A percentile compares a stretch with the other conserved stretches of the same genome.
These are phyloP conservation scores for Pyrenophora tritici-repentis DNA, from an alignment of 2,329 filamentous ascomycete genomes.

Conservation along the genomic window DNA sequence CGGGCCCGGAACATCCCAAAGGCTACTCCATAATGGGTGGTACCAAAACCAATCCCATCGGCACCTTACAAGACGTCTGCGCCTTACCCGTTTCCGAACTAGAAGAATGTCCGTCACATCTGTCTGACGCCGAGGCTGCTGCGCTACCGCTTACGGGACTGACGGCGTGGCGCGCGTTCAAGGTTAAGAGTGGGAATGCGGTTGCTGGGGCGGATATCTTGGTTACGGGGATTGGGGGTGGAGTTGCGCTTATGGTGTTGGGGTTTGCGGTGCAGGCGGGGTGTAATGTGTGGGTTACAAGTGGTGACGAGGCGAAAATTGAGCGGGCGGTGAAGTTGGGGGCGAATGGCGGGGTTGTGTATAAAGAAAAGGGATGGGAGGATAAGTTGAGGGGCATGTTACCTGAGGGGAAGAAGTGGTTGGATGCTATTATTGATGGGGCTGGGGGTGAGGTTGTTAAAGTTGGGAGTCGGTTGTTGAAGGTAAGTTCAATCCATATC, in stretches of 20 bases:
- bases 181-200: slow-evolving; percentile 74
- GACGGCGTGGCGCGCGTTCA: slow-evolving; percentile 84
- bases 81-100: slow-evolving; percentile 72
- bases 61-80: slow-evolving; percentile 76
- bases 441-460: slow-evolving; percentile 84
- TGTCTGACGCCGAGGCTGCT: slow-evolving; percentile 75
- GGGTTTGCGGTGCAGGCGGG: slow-evolving; percentile 76
- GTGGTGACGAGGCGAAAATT: slow-evolving; percentile 75
- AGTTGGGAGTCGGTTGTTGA: slow-evolving; percentile 70
- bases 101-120: slow-evolving; percentile 74
- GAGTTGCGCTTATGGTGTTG: slow-evolving; percentile 81
- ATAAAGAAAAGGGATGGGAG: slow-evolving; percentile 81
- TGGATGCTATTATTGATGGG: slow-evolving; percentile 89
- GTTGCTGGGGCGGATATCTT: slow-evolving; percentile 73
- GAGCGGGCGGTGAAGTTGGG: slow-evolving; percentile 72
- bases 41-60: slow-evolving; percentile 66
- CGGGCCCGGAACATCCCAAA: slow-evolving; percentile 70
- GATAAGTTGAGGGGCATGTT: slow-evolving; percentile 69
- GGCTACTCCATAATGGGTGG: slow-evolving; percentile 71
- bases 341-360: slow-evolving; percentile 79
- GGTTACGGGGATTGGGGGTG: slow-evolving; percentile 89
- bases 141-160: slow-evolving; percentile 83
- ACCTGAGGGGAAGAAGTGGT: slow-evolving; percentile 66
- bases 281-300: slow-evolving; percentile 80
- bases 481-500: no score